Evolutionary conservation across 139 green algal species (phyloP).

Genomic region (Chlorella sp.): DNA sequence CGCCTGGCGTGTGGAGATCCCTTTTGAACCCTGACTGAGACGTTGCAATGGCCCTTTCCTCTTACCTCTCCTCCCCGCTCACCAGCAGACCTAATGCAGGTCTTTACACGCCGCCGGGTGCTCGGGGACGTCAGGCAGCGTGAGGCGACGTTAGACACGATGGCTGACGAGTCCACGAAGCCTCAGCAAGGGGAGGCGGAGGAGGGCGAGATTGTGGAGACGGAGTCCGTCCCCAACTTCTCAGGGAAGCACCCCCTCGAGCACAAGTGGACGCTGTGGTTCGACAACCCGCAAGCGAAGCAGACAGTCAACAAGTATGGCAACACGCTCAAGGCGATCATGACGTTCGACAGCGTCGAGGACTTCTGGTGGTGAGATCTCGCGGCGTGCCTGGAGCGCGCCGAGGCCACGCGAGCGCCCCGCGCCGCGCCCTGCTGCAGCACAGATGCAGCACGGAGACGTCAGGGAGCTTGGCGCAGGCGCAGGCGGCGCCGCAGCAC

Average conservation of each 20-base stretch:
- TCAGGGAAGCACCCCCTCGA: conserved; percentile 81
- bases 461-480: neutral
- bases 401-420: too few relatives aligned
- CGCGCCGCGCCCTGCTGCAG: neutral
- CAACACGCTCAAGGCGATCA: conserved; percentile 69
- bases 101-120: too few relatives aligned
- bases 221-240: conserved; percentile 38
- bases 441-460: neutral
- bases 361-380: conserved; percentile 96
- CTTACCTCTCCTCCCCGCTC: neutral
- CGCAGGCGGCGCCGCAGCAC: neutral
- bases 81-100: too few relatives aligned
- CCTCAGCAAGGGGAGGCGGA: neutral
- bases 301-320: conserved; percentile 45
- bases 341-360: conserved; percentile 95
- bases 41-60: neutral
- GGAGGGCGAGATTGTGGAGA: conserved; percentile 8
- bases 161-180: too few relatives aligned
- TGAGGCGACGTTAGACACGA: too few relatives aligned
- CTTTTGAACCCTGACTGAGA: neutral
- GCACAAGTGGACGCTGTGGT: conserved; percentile 92
- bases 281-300: conserved; percentile 88
- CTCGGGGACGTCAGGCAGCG: too few relatives aligned
- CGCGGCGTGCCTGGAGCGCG: too few relatives aligned
- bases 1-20: neutral